phyloP scores from a whole-genome alignment of 495 filamentous ascomycete species.

The Thermothielavioides terrestris region DNA sequence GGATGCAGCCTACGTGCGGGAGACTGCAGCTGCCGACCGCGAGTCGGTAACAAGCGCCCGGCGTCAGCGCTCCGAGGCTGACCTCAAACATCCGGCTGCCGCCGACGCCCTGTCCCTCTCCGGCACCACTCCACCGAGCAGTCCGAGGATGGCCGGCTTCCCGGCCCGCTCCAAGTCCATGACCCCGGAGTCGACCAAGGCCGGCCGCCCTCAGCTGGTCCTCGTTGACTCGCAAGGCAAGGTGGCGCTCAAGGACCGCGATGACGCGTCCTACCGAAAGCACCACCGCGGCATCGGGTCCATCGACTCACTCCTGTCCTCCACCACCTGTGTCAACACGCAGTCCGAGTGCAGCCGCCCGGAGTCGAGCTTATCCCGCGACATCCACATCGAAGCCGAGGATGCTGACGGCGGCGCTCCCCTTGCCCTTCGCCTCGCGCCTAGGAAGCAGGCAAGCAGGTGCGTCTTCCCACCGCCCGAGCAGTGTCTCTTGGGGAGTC shows the following conservation, averaged over 20 bases:
- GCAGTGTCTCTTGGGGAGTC: not conserved
- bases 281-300: constrained; percentile 24
- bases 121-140: constrained; percentile 23
- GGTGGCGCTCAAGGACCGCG: not conserved
- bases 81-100: constrained; percentile 4
- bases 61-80: constrained; percentile 2
- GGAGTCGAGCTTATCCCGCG: constrained; percentile 22
- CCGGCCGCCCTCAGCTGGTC: constrained; percentile 9
- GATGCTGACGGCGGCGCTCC: constrained; percentile 6
- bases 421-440: not conserved
- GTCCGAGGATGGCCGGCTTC: constrained; percentile 16
- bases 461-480: not conserved
- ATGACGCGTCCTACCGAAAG: constrained; percentile 15
- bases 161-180: constrained; percentile 3
- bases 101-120: constrained; percentile 20
- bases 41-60: not conserved
- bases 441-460: not conserved
- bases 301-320: constrained; percentile 26
- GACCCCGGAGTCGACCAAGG: constrained; percentile 11
- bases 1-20: constrained; percentile 15
- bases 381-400: constrained; percentile 13
- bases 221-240: constrained; percentile 8
- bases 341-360: constrained; percentile 25
- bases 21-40: constrained; percentile 14
- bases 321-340: constrained; percentile 28